Percentiles rank a stretch among this genome's conserved stretches.
These are phyloP conservation scores for Ilex aquifolium DNA, from an alignment of 257 asterid species.

Conservation along the genomic window DNA sequence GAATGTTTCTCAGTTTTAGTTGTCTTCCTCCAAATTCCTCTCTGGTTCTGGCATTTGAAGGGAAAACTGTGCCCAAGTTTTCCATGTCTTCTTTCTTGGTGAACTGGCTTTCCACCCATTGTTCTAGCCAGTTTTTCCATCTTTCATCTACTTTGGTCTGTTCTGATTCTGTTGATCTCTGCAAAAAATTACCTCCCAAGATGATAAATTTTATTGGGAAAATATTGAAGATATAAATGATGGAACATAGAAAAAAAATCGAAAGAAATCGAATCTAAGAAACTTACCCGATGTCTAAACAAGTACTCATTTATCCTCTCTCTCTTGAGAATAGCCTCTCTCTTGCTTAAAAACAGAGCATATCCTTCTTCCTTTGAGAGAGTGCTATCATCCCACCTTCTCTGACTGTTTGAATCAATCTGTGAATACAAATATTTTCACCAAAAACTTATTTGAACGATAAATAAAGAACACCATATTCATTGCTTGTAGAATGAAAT, in stretches of 20 bases:
- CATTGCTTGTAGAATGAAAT: too few relatives aligned
- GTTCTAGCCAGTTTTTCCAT: slow-evolving; percentile 75
- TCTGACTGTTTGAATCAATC: slow-evolving; percentile 73
- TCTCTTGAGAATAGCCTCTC: slow-evolving; percentile 70
- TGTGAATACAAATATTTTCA: slow-evolving; percentile 15
- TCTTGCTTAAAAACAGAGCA: slow-evolving; percentile 44
- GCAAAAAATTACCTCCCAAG: slow-evolving; percentile 18
- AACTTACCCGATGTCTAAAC: slow-evolving; percentile 73
- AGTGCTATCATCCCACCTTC: slow-evolving; percentile 72
- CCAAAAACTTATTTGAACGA: too few relatives aligned
- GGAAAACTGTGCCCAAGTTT: slow-evolving; percentile 24
- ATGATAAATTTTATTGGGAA: neutral
- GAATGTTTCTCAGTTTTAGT: slow-evolving; percentile 20
- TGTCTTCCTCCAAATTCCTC: slow-evolving; percentile 35
- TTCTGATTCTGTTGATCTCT: slow-evolving; percentile 87
- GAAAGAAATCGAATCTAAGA: neutral
- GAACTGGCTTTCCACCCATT: slow-evolving; percentile 85
- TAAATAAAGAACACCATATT: too few relatives aligned
- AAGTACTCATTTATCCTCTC: slow-evolving; percentile 71
- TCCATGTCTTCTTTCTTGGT: slow-evolving; percentile 47
- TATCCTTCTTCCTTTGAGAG: slow-evolving; percentile 57
- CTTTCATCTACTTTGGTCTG: slow-evolving; percentile 46
- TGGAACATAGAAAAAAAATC: slow-evolving; percentile 1
- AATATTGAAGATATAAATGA: slow-evolving; percentile 1
- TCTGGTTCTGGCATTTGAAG: slow-evolving; percentile 37